Base-by-base conservation (phyloP, 2,329 filamentous ascomycete species). In the Rosellinia necatrix region DNA sequence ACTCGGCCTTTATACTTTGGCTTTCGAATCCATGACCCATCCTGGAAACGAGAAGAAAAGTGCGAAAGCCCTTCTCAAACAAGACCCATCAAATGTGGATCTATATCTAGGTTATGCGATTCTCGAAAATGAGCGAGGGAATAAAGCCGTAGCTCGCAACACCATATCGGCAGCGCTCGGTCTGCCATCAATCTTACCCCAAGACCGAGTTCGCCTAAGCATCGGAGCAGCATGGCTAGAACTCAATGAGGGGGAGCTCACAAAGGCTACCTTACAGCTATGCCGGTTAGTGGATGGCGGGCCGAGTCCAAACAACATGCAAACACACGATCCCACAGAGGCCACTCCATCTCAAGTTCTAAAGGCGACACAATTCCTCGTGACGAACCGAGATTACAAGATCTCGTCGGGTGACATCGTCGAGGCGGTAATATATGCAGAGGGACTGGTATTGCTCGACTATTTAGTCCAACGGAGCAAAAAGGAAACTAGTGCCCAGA, bases 51-150 rank as follows among this genome's bases (percentile, higher is more conserved):
- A 85, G 22, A 87, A 83, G 62, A 96, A 91, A 68, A 77, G 81
- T 6, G 90, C 91, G 0, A 96, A 91, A 66, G 73, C 74, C 6
- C 75, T 96, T 0, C 72, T 97, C n/a, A 93, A 89, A 67, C 79
- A 79, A 43, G 82, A 84, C 52, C 78, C 86, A 0, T 78, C 83
- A 1, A 88, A 85, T 63, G 70, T 90, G 3, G 76, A 78, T 12
- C 76, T 97, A 0, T 97, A 96, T 72, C 89, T 91, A 63, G 84
- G 86, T 0, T 96, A 93, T 67, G 90, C 88, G 0, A 73, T 91
- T 12, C 83, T 91, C 3, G 90, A 96, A 71, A 79, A 74, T 62
- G 75, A 77, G 1, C 80, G 80, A 25, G 83, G 79, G 0, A 86
- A 88, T 21, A 63, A 68, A 1, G 77, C 82, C 0, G 75, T 84